These are phyloP conservation scores for Fraxinus nigra DNA, from an alignment of 305 asterid species.

Conservation along the genomic window DNA sequence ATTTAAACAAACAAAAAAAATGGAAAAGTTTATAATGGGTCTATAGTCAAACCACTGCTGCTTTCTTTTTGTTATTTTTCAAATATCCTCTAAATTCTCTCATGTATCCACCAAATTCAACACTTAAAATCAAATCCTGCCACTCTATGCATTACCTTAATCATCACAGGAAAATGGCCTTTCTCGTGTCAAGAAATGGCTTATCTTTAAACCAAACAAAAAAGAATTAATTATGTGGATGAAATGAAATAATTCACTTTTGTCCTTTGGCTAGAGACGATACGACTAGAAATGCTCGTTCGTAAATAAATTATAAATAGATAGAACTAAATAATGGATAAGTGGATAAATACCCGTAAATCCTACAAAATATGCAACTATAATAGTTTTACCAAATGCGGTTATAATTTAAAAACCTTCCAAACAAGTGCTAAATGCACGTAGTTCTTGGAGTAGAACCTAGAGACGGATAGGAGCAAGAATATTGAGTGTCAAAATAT, in stretches of 20 bases:
- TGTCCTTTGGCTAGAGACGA: not conserved
- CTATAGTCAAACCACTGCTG: not conserved
- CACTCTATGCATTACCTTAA: not conserved
- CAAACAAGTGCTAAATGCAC: not conserved
- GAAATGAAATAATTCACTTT: not conserved
- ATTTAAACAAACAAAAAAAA: no score
- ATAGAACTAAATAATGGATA: not conserved
- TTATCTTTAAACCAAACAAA: not conserved
- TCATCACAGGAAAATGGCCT: not conserved
- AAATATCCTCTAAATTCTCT: not conserved
- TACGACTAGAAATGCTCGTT: not conserved
- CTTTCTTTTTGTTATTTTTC: not conserved
- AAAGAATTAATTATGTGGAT: not conserved
- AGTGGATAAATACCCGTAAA: not conserved
- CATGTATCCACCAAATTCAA: not conserved
- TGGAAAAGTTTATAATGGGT: no score
- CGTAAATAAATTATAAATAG: not conserved
- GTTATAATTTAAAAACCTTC: not conserved
- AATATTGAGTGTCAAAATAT: not conserved
- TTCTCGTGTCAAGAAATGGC: not conserved
- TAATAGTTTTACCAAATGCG: not conserved
- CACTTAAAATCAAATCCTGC: not conserved
- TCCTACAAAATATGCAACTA: not conserved
- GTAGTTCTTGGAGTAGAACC: not conserved
- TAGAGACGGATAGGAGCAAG: not conserved